These are phyloP conservation scores for Hemisphaericaspora nanyangensis DNA, from an alignment of 805 yeast species.

Conservation along the genomic window DNA sequence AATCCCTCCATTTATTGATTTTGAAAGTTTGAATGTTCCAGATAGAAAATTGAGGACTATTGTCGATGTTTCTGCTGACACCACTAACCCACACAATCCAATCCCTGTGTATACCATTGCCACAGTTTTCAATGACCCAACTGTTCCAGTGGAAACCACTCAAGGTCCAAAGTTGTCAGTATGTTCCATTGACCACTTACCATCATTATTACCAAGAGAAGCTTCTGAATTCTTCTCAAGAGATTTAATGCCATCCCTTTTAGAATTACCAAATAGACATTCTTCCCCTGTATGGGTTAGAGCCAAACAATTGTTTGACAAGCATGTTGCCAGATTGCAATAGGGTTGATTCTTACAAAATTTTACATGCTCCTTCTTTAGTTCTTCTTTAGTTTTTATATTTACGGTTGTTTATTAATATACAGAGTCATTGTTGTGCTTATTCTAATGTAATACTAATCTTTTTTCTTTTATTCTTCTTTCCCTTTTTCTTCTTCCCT, in stretches of 20 bases:
- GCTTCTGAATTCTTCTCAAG: slow-evolving; percentile 87
- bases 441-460: slow-evolving; percentile 57
- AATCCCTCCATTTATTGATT: slow-evolving; percentile 85
- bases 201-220: slow-evolving; percentile 94
- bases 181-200: slow-evolving; percentile 93
- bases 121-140: slow-evolving; percentile 87
- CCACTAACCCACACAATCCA: slow-evolving; percentile 98
- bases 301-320: slow-evolving; percentile 79
- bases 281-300: slow-evolving; percentile 88
- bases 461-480: slow-evolving; percentile 20
- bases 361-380: background rate
- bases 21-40: slow-evolving; percentile 58
- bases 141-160: slow-evolving; percentile 75
- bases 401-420: background rate
- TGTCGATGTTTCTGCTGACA: slow-evolving; percentile 98
- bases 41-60: slow-evolving; percentile 83
- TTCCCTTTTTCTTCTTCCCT: slow-evolving; percentile 43
- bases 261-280: slow-evolving; percentile 77
- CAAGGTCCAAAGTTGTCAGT: slow-evolving; percentile 86
- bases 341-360: slow-evolving; percentile 9
- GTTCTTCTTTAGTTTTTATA: background rate
- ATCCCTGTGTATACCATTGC: slow-evolving; percentile 89
- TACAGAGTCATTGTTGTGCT: background rate
- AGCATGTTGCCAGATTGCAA: slow-evolving; percentile 73
- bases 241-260: slow-evolving; percentile 85